Evolutionary conservation across 192 early-diverging fungal genomes (phyloP), one percentile per base, ranked within the genome.

Genomic region (Phycomyces nitens): DNA sequence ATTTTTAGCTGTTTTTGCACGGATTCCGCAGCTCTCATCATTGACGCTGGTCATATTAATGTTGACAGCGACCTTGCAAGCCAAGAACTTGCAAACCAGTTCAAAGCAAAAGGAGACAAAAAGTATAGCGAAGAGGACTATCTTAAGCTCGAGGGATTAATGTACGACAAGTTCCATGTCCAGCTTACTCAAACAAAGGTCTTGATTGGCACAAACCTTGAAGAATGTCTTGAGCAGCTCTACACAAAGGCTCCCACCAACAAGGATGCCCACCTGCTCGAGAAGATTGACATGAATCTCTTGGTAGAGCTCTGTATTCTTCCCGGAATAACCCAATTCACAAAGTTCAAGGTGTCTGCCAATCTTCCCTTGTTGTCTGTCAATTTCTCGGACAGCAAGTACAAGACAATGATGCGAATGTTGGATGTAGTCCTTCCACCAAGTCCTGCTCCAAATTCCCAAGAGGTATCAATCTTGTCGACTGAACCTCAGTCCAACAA

Each of bases 131-230:
- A 71, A 9, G 76, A 82, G 9, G 89, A 93, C 14, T 77, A 87
- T 53, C 69, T 66, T 4, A 77, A 86, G n/a, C 72, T 95, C 23
- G 80, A 89, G 44, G 67, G 59, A 5, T 66, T 87, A 12, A 82
- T 93, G 71, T 94, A 94, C 67, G 94, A 95, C 66, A 82, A 86
- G 52, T 95, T 92, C 68, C 82, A 81, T 26, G 82, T 90, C 72
- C 57, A 80, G 5, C 72, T 95, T 16, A 81, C 79, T 49, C 75
- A 83, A 58, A 85, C 87, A 0, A 89, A 94, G 77, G 77, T 90
- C 27, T 71, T 89, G 20, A 80, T 92, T 56, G 90, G 88, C 29
- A 68, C 69, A 5, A 52, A 67, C 27, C 38, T 60, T 18, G 34
- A 64, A 21, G 23, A 68, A n/a, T 64, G 68, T 52, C 27, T 69